These are phyloP conservation scores for Ganoderma resinaceum DNA, from an alignment of 1,284 basidiomycete species.

Conservation along the genomic window DNA sequence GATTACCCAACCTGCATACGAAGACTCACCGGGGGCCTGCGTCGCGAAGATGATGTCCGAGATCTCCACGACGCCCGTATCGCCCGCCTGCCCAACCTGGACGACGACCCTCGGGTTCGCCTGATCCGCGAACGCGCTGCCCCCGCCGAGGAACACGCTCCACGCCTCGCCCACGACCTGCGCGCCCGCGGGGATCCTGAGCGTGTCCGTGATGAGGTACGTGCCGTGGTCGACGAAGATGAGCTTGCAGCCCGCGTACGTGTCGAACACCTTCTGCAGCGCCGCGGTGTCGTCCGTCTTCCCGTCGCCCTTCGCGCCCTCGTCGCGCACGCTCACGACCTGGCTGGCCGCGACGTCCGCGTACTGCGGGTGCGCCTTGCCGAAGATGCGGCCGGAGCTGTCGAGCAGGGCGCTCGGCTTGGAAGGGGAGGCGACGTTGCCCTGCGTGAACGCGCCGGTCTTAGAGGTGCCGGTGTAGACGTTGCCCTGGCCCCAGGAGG, in stretches of 20 bases:
- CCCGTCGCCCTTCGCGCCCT: constrained; percentile 81
- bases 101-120: constrained; percentile 63
- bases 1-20: constrained; percentile 36
- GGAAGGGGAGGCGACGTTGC: constrained; percentile 50
- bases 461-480: constrained; percentile 59
- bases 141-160: constrained; percentile 76
- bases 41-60: constrained; percentile 66
- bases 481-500: constrained; percentile 77
- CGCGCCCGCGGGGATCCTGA: constrained; percentile 74
- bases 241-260: constrained; percentile 78
- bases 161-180: constrained; percentile 80
- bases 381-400: constrained; percentile 65
- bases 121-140: constrained; percentile 61
- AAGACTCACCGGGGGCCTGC: constrained; percentile 49
- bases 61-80: constrained; percentile 62
- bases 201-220: constrained; percentile 75
- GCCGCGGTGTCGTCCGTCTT: constrained; percentile 78
- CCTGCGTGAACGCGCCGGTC: constrained; percentile 54
- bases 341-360: constrained; percentile 62
- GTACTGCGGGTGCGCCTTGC: constrained; percentile 56
- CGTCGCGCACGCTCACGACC: constrained; percentile 72
- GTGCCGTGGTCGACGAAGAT: constrained; percentile 77
- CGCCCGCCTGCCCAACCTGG: constrained; percentile 57
- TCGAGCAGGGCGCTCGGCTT: constrained; percentile 66
- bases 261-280: constrained; percentile 64